Conservation (phyloP, 192 early-diverging fungal species). For the Coemansia sp. region DNA sequence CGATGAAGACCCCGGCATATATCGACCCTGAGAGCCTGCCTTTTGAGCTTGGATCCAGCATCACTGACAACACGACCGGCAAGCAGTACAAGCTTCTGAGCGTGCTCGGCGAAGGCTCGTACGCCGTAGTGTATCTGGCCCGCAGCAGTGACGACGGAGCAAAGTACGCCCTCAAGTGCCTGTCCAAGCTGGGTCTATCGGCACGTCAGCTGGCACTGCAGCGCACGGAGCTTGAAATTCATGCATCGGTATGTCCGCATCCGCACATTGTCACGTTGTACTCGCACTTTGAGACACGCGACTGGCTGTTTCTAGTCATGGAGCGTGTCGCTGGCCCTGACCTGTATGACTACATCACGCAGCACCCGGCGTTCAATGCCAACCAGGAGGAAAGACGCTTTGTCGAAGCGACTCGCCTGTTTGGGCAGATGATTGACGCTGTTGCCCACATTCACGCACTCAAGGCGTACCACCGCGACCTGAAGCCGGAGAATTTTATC, state of each 20-base stretch:
- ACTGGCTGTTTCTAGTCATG: conserved; percentile 62
- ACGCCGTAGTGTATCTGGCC: conserved; percentile 74
- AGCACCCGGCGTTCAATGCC: conserved; percentile 48
- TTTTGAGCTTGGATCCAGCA: conserved; percentile 48
- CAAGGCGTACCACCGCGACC: conserved; percentile 87
- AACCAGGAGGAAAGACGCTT: conserved; percentile 53
- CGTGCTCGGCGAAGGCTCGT: conserved; percentile 71
- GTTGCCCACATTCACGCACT: conserved; percentile 71
- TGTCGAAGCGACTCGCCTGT: conserved; percentile 52
- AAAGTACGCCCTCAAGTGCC: conserved; percentile 70
- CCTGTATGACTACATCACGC: conserved; percentile 57
- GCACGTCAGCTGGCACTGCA: conserved; percentile 62
- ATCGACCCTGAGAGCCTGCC: conserved; percentile 49
- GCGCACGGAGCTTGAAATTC: conserved; percentile 64
- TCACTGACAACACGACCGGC: conserved; percentile 44
- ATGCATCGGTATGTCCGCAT: conserved; percentile 61
- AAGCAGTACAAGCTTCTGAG: conserved; percentile 47
- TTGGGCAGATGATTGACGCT: conserved; percentile 71
- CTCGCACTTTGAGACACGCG: conserved; percentile 61
- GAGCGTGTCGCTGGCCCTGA: conserved; percentile 57
- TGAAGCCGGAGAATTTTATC: conserved; percentile 82
- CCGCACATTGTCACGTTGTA: conserved; percentile 66
- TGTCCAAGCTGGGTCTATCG: conserved; percentile 60
- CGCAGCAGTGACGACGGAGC: conserved; percentile 55
- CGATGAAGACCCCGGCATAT: conserved; percentile 51